phyloP scores from a whole-genome alignment of 2,329 filamentous ascomycete genomes.

The Cadophora gregata region DNA sequence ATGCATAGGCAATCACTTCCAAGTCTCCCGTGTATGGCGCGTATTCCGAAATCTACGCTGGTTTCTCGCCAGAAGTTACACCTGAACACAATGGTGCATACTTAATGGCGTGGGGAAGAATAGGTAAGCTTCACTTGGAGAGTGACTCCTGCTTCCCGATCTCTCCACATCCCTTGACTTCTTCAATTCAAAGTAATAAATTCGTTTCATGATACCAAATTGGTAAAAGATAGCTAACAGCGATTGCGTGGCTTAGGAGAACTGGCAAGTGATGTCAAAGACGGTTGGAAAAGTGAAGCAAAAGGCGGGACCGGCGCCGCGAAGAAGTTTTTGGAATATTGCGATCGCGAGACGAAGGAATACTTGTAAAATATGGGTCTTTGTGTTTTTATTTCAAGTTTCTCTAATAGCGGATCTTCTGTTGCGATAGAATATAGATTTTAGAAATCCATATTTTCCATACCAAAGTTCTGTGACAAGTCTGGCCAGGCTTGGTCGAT shows the following conservation, averaged over 20 bases:
- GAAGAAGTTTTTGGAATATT: conserved; percentile 46
- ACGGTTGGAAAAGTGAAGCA: conserved; percentile 35
- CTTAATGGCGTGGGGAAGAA: conserved; percentile 52
- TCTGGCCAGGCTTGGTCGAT: conserved; percentile 29
- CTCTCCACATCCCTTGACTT: too few relatives aligned
- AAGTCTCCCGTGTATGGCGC: conserved; percentile 45
- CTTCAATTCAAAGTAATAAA: not conserved
- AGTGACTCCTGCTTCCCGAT: not conserved
- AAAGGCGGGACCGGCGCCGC: conserved; percentile 42
- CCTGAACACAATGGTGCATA: conserved; percentile 46
- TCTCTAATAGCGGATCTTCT: too few relatives aligned
- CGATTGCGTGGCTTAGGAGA: conserved; percentile 24
- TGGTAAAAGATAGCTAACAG: not conserved
- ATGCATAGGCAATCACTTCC: conserved; percentile 34
- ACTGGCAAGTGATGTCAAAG: conserved; percentile 31
- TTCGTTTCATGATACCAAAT: too few relatives aligned
- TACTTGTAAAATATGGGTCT: conserved; percentile 20
- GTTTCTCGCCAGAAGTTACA: conserved; percentile 44
- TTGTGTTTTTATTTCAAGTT: conserved; percentile 8
- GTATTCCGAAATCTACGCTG: conserved; percentile 48
- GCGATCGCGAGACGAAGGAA: conserved; percentile 42
- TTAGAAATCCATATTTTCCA: conserved; percentile 22
- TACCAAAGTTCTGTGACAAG: conserved; percentile 18
- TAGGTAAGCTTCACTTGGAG: not conserved
- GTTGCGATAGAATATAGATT: conserved; percentile 12